Evolutionary conservation across 2,329 filamentous ascomycete species (phyloP).

Genomic region (Epichloe glyceriae): DNA sequence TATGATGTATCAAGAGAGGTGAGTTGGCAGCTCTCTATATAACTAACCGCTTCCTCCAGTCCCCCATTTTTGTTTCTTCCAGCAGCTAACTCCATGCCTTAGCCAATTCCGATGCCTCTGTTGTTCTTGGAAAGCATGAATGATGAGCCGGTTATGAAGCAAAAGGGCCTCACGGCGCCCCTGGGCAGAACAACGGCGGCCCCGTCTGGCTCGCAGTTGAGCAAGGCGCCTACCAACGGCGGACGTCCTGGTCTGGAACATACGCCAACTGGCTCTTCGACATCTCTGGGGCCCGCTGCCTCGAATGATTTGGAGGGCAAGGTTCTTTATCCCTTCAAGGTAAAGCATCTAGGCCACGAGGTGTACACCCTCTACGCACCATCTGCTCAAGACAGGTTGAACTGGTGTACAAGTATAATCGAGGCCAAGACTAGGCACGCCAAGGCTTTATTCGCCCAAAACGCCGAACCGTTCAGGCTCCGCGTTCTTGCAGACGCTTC

Average conservation of each 20-base stretch:
- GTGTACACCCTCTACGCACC: slow-evolving; percentile 84
- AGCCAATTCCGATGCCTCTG: slow-evolving; percentile 92
- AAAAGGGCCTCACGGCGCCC: slow-evolving; percentile 58
- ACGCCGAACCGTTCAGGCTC: slow-evolving; percentile 88
- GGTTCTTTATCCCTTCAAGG: slow-evolving; percentile 83
- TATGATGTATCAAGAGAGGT: slow-evolving; percentile 91
- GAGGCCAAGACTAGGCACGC: slow-evolving; percentile 92
- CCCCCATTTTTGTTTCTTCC: slow-evolving; percentile 13
- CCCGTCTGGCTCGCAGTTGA: slow-evolving; percentile 44
- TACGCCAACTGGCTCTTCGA: slow-evolving; percentile 52
- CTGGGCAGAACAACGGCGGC: slow-evolving; percentile 47
- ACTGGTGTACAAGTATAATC: slow-evolving; percentile 90
- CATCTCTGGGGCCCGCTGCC: slow-evolving; percentile 32
- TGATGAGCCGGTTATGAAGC: slow-evolving; percentile 79
- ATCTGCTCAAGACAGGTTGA: slow-evolving; percentile 57
- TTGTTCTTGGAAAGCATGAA: slow-evolving; percentile 84
- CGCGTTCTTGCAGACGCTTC: slow-evolving; percentile 86
- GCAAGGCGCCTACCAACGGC: slow-evolving; percentile 39
- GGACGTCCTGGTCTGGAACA: slow-evolving; percentile 53
- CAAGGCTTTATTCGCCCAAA: slow-evolving; percentile 75
- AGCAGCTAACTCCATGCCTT: not conserved
- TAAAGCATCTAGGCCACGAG: slow-evolving; percentile 92
- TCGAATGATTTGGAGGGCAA: slow-evolving; percentile 64
- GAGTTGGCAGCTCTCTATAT: slow-evolving; percentile 15
- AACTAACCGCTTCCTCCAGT: too few species aligned